phyloP scores from a whole-genome alignment of 306 rosid genomes.

The Cicer chorassanicum region DNA sequence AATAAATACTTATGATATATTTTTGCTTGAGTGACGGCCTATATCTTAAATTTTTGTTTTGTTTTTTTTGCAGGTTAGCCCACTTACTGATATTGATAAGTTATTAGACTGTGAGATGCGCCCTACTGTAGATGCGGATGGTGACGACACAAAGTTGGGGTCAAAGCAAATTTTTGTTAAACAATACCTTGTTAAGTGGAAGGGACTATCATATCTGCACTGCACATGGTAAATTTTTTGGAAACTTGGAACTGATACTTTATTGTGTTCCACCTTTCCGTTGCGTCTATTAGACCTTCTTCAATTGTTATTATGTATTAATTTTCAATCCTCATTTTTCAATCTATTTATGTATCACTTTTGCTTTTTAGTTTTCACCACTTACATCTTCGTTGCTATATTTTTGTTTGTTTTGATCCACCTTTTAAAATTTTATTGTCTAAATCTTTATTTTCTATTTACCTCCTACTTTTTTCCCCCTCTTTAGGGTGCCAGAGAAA shows the following conservation, averaged over 20 bases:
- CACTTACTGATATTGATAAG: slow-evolving; percentile 87
- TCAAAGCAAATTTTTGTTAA: slow-evolving; percentile 90
- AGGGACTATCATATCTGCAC: slow-evolving; percentile 88
- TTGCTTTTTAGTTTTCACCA: slow-evolving; percentile 6
- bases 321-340: slow-evolving; percentile 22
- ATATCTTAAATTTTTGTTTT: slow-evolving; percentile 16
- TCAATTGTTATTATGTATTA: slow-evolving; percentile 40
- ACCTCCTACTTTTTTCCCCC: slow-evolving; percentile 33
- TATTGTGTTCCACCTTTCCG: slow-evolving; percentile 11
- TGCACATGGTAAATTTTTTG: slow-evolving; percentile 77
- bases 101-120: slow-evolving; percentile 95
- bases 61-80: slow-evolving; percentile 80
- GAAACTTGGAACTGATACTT: slow-evolving; percentile 40
- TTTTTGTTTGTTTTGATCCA: slow-evolving; percentile 6
- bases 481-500: slow-evolving; percentile 89
- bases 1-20: slow-evolving; percentile 26
- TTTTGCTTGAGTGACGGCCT: slow-evolving; percentile 39
- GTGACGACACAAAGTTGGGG: slow-evolving; percentile 71
- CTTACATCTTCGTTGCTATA: neutral
- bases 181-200: slow-evolving; percentile 99
- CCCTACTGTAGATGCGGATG: slow-evolving; percentile 81
- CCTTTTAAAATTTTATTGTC: slow-evolving; percentile 22
- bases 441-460: slow-evolving; percentile 42
- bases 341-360: slow-evolving; percentile 18
- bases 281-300: slow-evolving; percentile 32